Evolutionary conservation across 345 rosid genomes (phyloP), one percentile per base, ranked within the genome.

Genomic region (Raphanus sativus): DNA sequence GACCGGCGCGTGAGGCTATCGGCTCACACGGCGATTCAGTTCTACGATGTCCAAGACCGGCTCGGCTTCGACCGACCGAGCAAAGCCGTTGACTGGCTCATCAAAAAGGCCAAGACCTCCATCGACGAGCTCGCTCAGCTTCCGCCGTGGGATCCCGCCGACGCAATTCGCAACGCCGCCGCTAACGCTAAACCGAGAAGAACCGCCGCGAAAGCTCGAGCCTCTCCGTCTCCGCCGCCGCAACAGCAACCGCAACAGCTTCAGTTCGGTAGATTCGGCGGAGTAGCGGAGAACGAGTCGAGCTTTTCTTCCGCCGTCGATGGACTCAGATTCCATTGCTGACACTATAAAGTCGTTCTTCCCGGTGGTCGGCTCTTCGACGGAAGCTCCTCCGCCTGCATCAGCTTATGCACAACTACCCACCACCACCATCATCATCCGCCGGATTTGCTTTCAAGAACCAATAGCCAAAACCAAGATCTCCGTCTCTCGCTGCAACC

Each of bases 61-160:
- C 94, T 94, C 21, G 98, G 98, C 59, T 90, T 86, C 73, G 98
- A 94, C 86, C 90, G 98, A 1, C 98, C 98, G 15, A 94, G 97
- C 73, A 91, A 94, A 71, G 98, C 97, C 30, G 97, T 94, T n/a
- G 98, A 91, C 81, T 94, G 98, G 98, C 92, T 91, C 62, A 94
- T 94, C 72, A 89, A 85, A 75, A 94, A 94, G 74, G 98, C 98
- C 38, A 94, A 90, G 67, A 8, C 89, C 3, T 85, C 98, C 81
- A 94, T 94, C 30, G 97, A 94, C 66, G 89, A 94, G 81, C 98
- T 94, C 32, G 96, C 86, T 8, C 85, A 89, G 86, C 93, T 91
- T 21, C 97, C 98, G 26, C 89, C 94, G 0, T 94, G 96, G 97
- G 81, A 85, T 69, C 96, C 97, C 1, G 82, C 62, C 15, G 83